Conservation (phyloP, 257 asterid species). For the Solanum clarkiae region DNA sequence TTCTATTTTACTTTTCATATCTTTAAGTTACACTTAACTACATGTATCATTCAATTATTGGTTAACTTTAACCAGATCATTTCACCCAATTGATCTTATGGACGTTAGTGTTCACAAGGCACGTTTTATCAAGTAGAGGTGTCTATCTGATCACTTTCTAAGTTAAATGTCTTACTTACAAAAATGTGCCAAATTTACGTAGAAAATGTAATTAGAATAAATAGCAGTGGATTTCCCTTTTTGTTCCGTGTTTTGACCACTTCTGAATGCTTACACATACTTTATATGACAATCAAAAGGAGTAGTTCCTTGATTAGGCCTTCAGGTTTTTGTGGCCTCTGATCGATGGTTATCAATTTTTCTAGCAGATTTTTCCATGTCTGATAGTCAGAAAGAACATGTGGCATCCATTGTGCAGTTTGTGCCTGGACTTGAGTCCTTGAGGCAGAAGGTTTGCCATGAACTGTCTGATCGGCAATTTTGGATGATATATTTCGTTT, state of each 20-base stretch:
- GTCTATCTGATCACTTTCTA: too few relatives aligned
- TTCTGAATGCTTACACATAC: neutral
- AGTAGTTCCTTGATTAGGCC: neutral
- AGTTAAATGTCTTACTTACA: too few relatives aligned
- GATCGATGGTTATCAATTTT: neutral
- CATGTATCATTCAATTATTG: neutral
- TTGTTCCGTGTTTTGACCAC: neutral
- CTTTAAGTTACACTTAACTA: neutral
- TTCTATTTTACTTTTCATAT: too few relatives aligned
- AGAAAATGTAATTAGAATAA: neutral
- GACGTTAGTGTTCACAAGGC: too few relatives aligned
- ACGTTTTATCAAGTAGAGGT: too few relatives aligned
- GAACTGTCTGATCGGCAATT: conserved; percentile 42
- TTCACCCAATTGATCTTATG: too few relatives aligned
- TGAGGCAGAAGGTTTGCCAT: conserved; percentile 44
- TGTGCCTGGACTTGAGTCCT: conserved; percentile 45
- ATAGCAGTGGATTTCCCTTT: neutral
- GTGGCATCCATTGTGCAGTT: conserved; percentile 43
- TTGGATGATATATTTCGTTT: conserved; percentile 69
- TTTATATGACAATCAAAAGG: neutral
- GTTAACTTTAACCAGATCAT: too few relatives aligned
- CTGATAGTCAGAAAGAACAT: conserved; percentile 62
- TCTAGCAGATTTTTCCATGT: conserved; percentile 47
- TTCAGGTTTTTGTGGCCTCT: neutral
- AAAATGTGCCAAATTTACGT: neutral